phyloP scores from a whole-genome alignment of 306 rosid species.

The Malus domestica region ASM211411v1 NC_041799.1:33548501-33549000 shows the following conservation, averaged over 20 bases:
- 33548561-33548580: conserved; percentile 2
- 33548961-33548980: conserved; percentile 53
- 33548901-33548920: conserved; percentile 29
- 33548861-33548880: too few relatives aligned
- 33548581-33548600: conserved; percentile 13
- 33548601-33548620: conserved; percentile 7
- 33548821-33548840: neutral
- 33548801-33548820: neutral
- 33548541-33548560: conserved; percentile 12
- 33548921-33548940: conserved; percentile 19
- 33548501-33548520: neutral
- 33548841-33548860: too few relatives aligned
- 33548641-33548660: conserved; percentile 5
- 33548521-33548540: too few relatives aligned
- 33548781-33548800: neutral
- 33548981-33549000: conserved; percentile 29
- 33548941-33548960: conserved; percentile 29
- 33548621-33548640: neutral
- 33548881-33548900: conserved; percentile 26
- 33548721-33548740: neutral
- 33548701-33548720: neutral
- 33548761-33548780: neutral
- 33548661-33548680: conserved; percentile 8
- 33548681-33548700: neutral
- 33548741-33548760: neutral